Evolutionary conservation across 106 monocot species (phyloP).

Genomic region (Dactylorhiza incarnata): DNA sequence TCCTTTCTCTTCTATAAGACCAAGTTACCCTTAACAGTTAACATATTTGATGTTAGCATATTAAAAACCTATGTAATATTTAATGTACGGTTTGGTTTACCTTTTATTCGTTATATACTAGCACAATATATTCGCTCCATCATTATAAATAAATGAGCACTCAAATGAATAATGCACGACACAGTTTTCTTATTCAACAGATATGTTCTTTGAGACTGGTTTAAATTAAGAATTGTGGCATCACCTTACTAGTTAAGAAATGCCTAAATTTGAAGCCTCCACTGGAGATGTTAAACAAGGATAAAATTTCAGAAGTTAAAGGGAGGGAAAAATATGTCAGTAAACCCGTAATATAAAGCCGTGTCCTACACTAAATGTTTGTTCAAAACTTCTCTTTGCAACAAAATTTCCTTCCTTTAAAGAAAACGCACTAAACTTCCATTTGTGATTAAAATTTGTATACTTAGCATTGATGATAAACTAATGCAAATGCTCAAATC

Average conservation of each 20-base stretch:
- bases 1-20: no score
- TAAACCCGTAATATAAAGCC: background rate
- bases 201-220: background rate
- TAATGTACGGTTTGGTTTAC: no score
- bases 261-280: background rate
- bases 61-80: no score
- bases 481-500: no score
- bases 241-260: background rate
- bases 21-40: no score
- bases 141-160: no score
- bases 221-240: background rate
- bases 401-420: background rate
- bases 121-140: no score
- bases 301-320: background rate
- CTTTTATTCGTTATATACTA: no score
- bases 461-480: background rate
- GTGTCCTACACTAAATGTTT: background rate
- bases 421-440: background rate
- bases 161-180: no score
- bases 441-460: background rate
- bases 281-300: background rate
- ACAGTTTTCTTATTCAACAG: background rate
- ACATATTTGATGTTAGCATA: no score
- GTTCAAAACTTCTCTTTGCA: background rate
- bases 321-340: background rate